Evolutionary conservation across 257 asterid genomes (phyloP).

Genomic region (Catharanthus roseus): DNA sequence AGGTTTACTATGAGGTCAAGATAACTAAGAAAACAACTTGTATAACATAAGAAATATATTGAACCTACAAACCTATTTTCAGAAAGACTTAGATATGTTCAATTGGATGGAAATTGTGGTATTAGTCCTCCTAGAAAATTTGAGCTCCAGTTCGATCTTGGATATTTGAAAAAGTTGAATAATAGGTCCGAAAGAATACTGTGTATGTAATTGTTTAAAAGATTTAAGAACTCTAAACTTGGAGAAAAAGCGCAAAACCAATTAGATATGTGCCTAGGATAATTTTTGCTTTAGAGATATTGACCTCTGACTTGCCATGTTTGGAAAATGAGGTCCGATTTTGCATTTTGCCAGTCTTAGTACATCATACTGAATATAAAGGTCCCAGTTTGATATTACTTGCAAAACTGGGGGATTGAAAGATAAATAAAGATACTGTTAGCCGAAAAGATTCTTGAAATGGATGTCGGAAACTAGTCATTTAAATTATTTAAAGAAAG

Average conservation of each 20-base stretch:
- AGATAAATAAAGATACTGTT: constrained; percentile 10
- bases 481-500: constrained; percentile 23
- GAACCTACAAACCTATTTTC: constrained; percentile 13
- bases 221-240: not conserved
- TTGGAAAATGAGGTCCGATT: constrained; percentile 21
- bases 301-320: constrained; percentile 18
- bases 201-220: constrained; percentile 17
- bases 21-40: not conserved
- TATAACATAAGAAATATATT: constrained; percentile 12
- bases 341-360: not conserved
- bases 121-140: constrained; percentile 8
- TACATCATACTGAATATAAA: constrained; percentile 9
- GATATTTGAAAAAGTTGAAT: not conserved
- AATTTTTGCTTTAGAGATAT: constrained; percentile 20
- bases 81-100: constrained; percentile 10
- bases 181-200: constrained; percentile 18
- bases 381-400: constrained; percentile 11
- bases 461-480: constrained; percentile 15
- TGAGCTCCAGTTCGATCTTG: constrained; percentile 5
- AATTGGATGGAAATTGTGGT: not conserved
- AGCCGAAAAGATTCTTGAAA: not conserved
- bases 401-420: constrained; percentile 4
- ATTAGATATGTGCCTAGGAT: constrained; percentile 5
- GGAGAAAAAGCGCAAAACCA: constrained; percentile 8
- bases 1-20: constrained; percentile 23